These are phyloP conservation scores for Cladosporium sp. DNA, from an alignment of 2,329 filamentous ascomycete genomes.

Conservation along the genomic window DNA sequence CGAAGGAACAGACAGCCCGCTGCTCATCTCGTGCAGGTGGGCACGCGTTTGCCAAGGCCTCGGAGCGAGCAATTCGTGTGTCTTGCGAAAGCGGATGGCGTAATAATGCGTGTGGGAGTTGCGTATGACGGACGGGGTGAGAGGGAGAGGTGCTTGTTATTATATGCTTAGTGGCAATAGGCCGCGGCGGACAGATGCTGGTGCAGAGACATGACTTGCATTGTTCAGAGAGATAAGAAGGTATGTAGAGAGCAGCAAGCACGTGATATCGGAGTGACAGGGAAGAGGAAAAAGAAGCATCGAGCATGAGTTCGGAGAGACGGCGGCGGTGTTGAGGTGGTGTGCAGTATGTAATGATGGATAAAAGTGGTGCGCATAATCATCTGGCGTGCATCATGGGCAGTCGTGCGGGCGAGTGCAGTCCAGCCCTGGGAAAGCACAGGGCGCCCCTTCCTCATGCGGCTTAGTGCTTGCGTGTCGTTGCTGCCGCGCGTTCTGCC, in stretches of 20 bases:
- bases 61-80: conserved; percentile 7
- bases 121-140: background rate
- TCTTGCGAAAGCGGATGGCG: conserved; percentile 6
- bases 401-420: background rate
- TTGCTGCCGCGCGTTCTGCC: background rate
- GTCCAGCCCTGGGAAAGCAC: background rate
- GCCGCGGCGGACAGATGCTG: background rate
- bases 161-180: background rate
- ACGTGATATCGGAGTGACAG: background rate
- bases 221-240: background rate
- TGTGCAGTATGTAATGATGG: background rate
- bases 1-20: conserved; percentile 1
- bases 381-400: background rate
- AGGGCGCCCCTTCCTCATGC: background rate
- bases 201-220: background rate
- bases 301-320: background rate
- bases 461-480: background rate
- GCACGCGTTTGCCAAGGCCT: conserved; percentile 17
- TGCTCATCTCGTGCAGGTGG: conserved; percentile 10
- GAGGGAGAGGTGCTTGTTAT: background rate
- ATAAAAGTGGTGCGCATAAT: background rate
- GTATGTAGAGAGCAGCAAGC: background rate
- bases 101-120: background rate
- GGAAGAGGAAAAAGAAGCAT: background rate
- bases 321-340: background rate